Evolutionary conservation across 2,329 filamentous ascomycete genomes (phyloP), one percentile per base, ranked within the genome.

Genomic region (Penicillium sclerotigenum): DNA sequence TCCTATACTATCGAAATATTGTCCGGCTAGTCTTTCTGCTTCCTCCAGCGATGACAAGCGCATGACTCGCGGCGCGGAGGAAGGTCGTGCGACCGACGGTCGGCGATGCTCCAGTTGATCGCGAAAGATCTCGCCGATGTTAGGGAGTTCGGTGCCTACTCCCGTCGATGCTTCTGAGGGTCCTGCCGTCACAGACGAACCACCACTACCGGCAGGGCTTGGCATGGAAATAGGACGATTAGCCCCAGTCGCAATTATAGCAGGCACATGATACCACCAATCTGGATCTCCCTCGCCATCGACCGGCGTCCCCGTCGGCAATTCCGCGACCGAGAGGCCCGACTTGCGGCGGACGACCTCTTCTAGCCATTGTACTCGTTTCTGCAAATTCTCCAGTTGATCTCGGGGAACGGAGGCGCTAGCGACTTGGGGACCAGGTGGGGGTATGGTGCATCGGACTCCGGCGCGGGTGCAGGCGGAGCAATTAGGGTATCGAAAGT

Each of bases 401-500:
- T 75, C 72, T 47, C 72, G 68, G 34, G 72, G 72, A 2, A 75
- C 71, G 18, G 72, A 71, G 43, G 71, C 67, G 55, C 61, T 73
- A 38, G 71, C 69, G 58, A 74, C 67, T 54, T 73, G 71, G 11
- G 72, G 70, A 5, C 72, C 72, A 10, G 71, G 71, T 1, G 72
- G 71, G 18, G 72, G 71, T 26, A 75, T 71, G 31, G 72, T 74
- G 54, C 72, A 75, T 43, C 72, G 71, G 24, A 75, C 72, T n/a
- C 72, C 71, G 36, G 72, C 72, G 45, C 72, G 71, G 14, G 70
- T 71, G 51, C 72, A 75, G 18, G 72, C 72, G 28, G 71, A 73
- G 51, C 72, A 75, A 56, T 75, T 75, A 29, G 72, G 72, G 47
- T 75, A 75, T 40, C 71, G 71, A 48, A 75, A 75, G 56, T 75